These are phyloP conservation scores for Auriscalpium microsporum DNA, from an alignment of 768 basidiomycete species.

Conservation along the genomic window DNA sequence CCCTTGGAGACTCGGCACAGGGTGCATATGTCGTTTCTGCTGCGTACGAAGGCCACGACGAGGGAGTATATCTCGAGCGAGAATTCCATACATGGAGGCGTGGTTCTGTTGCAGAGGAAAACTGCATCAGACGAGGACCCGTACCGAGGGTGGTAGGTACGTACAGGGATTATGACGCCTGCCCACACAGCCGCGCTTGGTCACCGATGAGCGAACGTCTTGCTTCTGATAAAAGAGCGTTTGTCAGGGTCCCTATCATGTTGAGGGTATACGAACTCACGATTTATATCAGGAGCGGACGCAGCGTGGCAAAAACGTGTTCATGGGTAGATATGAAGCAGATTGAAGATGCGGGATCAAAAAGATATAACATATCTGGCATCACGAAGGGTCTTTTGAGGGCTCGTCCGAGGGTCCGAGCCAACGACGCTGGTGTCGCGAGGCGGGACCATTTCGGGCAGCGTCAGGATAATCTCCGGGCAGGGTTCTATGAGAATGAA, in stretches of 20 bases:
- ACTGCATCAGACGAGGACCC: not conserved
- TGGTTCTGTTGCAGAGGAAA: not conserved
- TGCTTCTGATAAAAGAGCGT: not conserved
- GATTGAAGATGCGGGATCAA: not conserved
- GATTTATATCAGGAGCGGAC: not conserved
- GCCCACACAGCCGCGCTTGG: too few species aligned
- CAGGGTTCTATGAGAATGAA: not conserved
- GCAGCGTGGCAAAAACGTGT: not conserved
- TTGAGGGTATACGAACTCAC: not conserved
- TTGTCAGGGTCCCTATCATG: not conserved
- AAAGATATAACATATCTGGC: not conserved
- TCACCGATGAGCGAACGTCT: not conserved
- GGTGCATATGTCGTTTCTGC: slow-evolving; percentile 43
- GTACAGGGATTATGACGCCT: not conserved
- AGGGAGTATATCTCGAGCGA: slow-evolving; percentile 51
- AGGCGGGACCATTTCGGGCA: slow-evolving; percentile 1
- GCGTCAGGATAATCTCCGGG: slow-evolving; percentile 2
- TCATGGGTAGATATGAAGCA: not conserved
- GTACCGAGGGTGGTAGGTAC: not conserved
- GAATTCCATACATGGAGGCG: slow-evolving; percentile 38
- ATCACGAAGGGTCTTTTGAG: not conserved
- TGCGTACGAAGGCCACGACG: slow-evolving; percentile 45
- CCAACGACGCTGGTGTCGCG: not conserved
- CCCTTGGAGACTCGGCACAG: slow-evolving; percentile 51
- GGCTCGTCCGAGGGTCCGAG: not conserved